phyloP scores from a whole-genome alignment of 306 rosid genomes.

The Ormosia emarginata region DNA sequence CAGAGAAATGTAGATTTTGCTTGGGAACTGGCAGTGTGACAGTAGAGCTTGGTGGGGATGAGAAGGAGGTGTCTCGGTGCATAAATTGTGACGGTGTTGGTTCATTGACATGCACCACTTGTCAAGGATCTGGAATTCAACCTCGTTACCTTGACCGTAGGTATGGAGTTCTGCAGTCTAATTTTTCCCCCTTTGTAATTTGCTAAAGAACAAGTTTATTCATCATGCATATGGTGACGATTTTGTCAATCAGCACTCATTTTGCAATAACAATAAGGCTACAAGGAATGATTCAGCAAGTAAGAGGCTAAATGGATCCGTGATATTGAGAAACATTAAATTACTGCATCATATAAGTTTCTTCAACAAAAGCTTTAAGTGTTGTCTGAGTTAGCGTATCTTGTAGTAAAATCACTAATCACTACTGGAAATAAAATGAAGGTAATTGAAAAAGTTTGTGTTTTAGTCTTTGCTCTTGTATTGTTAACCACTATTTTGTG shows the following conservation, averaged over 20 bases:
- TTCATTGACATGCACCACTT: conserved; percentile 87
- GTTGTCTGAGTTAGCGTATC: background rate
- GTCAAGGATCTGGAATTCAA: conserved; percentile 96
- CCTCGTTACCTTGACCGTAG: conserved; percentile 99
- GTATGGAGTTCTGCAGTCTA: conserved; percentile 35
- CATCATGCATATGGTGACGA: background rate
- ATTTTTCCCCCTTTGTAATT: background rate
- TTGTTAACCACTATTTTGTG: conserved; percentile 4
- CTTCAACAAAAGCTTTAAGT: background rate
- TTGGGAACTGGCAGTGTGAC: conserved; percentile 65
- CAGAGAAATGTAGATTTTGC: conserved; percentile 96
- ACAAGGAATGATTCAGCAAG: background rate
- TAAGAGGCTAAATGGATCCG: background rate
- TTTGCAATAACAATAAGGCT: background rate
- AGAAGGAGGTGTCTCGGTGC: conserved; percentile 80
- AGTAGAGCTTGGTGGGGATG: conserved; percentile 79
- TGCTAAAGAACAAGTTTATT: background rate
- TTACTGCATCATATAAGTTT: background rate
- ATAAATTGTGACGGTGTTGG: conserved; percentile 90
- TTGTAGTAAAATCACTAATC: background rate
- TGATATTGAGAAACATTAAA: background rate
- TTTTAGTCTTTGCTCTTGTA: background rate
- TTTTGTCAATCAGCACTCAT: background rate
- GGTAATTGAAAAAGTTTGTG: background rate
- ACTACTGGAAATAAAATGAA: background rate